Base-by-base conservation (phyloP, 2,329 filamentous ascomycete genomes). In the Aureobasidium subglaciale region DNA sequence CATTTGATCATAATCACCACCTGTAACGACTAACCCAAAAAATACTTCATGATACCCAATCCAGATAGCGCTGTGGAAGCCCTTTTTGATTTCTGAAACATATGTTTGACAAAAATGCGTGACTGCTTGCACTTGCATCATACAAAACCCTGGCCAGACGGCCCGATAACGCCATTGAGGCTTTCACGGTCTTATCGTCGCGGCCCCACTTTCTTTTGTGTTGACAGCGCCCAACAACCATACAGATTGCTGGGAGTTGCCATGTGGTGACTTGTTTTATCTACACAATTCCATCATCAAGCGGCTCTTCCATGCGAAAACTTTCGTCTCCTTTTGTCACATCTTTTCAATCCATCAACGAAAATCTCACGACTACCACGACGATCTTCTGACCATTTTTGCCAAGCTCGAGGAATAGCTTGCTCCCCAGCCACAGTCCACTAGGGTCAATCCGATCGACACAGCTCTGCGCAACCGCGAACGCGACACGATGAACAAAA, bases 181-280 rank as follows among this genome's bases (percentile, higher is more conserved):
- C 46, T 50, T 50, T 38, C 46, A 20, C 48, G 27, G 35, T 25
- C 50, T 43, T 54, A 54, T 54, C 38, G 38, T 18, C 29, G 15
- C 18, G 8, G 50, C 50, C 50, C 50, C 50, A 54, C 50, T 43
- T 52, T 41, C 48, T 52, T 38, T 52, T 41, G 35, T 40, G 34
- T 41, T 52, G 38, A 54, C 37, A 54, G 38, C 35, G 34, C 50
- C 50, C 50, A 54, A 54, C 50, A 54, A 54, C 50, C 50, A 54
- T 54, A 54, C 50, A 54, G 50, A 42, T 32, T 54, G 50, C 50
- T 42, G 38, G 50, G 38, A 43, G 38, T 38, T 54, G 50, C 25
- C 50, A 54, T 54, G 50, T 37, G 30, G 29, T 35, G 38, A 43
- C n/a, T 42, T 41, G 8, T 22, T 29, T 50, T 29, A 37, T 38